phyloP scores from a whole-genome alignment of 2,329 filamentous ascomycete species.

The Talaromyces verruculosus region DNA sequence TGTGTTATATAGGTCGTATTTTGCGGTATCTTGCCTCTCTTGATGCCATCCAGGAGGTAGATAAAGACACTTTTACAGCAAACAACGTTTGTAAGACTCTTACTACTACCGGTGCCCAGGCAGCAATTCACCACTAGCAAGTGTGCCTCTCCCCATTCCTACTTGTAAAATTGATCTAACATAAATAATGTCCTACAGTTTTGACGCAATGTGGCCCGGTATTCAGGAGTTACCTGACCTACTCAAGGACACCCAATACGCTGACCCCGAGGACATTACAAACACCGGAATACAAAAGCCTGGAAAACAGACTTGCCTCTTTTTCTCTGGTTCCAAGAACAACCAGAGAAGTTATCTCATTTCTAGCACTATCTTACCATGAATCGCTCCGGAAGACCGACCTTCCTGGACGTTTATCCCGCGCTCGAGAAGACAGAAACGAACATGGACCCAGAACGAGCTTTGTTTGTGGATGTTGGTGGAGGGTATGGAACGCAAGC shows the following conservation, averaged over 20 bases:
- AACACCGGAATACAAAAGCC: slow-evolving; percentile 4
- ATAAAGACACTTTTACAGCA: slow-evolving; percentile 24
- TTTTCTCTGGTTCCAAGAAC: slow-evolving; percentile 7
- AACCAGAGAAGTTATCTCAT: not conserved
- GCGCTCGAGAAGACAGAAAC: not conserved
- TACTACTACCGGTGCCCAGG: slow-evolving; percentile 1
- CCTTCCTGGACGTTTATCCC: slow-evolving; percentile 4
- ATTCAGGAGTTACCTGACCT: slow-evolving; percentile 13
- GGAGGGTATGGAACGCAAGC: not conserved
- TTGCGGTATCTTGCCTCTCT: slow-evolving; percentile 30
- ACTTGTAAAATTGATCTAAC: not conserved
- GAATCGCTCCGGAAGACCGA: not conserved
- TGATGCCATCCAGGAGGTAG: slow-evolving; percentile 22
- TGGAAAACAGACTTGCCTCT: slow-evolving; percentile 8
- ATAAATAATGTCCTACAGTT: not conserved
- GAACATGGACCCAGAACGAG: not conserved
- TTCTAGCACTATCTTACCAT: slow-evolving; percentile 8
- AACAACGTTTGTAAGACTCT: slow-evolving; percentile 21
- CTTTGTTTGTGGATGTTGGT: slow-evolving; percentile 18
- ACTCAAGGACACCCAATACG: not conserved
- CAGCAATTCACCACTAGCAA: slow-evolving; percentile 10
- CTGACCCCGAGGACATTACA: not conserved
- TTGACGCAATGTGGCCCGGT: slow-evolving; percentile 1
- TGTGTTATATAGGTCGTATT: slow-evolving; percentile 22
- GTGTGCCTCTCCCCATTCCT: not conserved